These are phyloP conservation scores for Aphanocladium album DNA, from an alignment of 2,329 filamentous ascomycete genomes.

Conservation along the genomic window DNA sequence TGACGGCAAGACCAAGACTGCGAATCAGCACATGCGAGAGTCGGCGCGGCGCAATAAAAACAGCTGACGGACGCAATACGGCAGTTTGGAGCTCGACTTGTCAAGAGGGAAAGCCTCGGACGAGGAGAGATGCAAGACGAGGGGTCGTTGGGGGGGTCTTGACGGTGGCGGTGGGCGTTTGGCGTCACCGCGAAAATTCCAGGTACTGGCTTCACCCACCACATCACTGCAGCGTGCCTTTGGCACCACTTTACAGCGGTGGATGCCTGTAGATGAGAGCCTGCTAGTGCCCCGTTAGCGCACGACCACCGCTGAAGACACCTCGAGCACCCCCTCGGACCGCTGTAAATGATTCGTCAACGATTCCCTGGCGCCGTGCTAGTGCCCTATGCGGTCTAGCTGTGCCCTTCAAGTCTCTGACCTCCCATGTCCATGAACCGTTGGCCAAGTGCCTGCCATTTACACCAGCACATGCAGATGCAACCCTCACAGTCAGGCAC, in stretches of 20 bases:
- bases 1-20: background rate
- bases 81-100: background rate
- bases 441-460: background rate
- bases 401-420: background rate
- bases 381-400: background rate
- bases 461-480: background rate
- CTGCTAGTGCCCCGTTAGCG: background rate
- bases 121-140: background rate
- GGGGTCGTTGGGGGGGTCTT: background rate
- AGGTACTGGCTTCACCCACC: background rate
- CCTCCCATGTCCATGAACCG: background rate
- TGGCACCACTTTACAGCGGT: background rate
- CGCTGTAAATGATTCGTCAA: slow-evolving; percentile 1
- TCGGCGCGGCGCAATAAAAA: background rate
- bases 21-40: slow-evolving; percentile 2
- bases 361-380: background rate
- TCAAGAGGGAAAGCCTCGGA: background rate
- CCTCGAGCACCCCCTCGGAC: background rate
- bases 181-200: background rate
- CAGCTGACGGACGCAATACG: background rate
- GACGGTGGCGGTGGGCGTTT: background rate
- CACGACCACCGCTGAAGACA: background rate
- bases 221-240: background rate
- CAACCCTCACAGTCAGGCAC: background rate
- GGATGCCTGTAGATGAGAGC: background rate